Percentiles rank a stretch among this genome's conserved stretches.
phyloP scores from a whole-genome alignment of 1,139 yeast species.

The Geotrichum carabidarum region DNA sequence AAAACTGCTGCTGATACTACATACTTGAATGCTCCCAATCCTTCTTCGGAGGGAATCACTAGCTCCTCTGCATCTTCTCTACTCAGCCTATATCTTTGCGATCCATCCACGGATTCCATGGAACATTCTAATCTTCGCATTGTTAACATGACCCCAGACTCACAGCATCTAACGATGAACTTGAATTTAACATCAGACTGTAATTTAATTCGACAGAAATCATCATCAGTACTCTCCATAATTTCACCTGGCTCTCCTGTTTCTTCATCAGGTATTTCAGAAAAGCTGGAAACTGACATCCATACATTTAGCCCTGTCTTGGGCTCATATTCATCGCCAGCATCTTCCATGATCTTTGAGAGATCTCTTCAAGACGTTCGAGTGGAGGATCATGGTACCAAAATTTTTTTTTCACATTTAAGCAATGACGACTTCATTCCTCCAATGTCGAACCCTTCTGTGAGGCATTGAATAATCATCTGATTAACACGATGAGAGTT shows the following conservation, averaged over 20 bases:
- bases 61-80: too few species aligned
- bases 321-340: constrained; percentile 3
- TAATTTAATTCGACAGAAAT: neutral
- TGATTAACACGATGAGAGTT: constrained; percentile 57
- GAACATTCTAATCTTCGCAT: neutral
- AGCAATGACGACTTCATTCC: constrained; percentile 69
- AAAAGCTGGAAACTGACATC: neutral
- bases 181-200: neutral
- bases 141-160: neutral
- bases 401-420: constrained; percentile 45
- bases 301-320: neutral
- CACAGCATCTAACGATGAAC: neutral
- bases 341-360: constrained; percentile 40
- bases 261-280: neutral
- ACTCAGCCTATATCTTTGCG: too few species aligned
- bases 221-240: neutral
- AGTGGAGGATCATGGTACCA: constrained; percentile 16
- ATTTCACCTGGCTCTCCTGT: neutral
- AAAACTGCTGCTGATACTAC: too few species aligned
- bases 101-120: too few species aligned
- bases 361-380: constrained; percentile 39
- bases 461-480: constrained; percentile 51
- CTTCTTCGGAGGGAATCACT: too few species aligned
- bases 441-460: constrained; percentile 81
- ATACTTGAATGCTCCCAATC: too few species aligned